phyloP scores from a whole-genome alignment of 495 filamentous ascomycete genomes.

The Tetracladium marchalianum region DNA sequence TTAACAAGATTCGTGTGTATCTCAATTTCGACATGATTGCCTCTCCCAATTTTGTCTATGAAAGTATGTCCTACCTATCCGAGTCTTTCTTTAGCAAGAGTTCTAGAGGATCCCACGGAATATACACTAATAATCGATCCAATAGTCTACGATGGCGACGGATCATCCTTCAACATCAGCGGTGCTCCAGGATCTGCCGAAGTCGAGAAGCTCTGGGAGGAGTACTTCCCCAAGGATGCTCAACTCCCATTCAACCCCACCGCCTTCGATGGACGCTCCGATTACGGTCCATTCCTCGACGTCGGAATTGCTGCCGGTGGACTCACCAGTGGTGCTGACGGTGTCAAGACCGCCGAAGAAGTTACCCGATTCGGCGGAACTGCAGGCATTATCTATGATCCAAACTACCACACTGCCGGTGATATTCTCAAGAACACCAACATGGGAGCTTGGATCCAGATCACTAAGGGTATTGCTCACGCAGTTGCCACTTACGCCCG shows the following conservation, averaged over 20 bases:
- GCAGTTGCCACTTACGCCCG: slow-evolving; percentile 52
- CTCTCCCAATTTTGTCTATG: slow-evolving; percentile 59
- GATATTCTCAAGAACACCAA: slow-evolving; percentile 53
- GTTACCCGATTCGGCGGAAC: slow-evolving; percentile 47
- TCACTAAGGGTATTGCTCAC: slow-evolving; percentile 52
- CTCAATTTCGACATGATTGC: slow-evolving; percentile 80
- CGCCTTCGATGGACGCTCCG: slow-evolving; percentile 53
- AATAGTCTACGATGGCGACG: slow-evolving; percentile 60
- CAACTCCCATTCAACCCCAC: slow-evolving; percentile 36
- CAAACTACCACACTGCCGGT: slow-evolving; percentile 49
- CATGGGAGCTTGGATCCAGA: slow-evolving; percentile 47
- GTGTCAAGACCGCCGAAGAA: slow-evolving; percentile 52
- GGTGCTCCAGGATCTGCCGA: slow-evolving; percentile 55
- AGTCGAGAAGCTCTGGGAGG: slow-evolving; percentile 53
- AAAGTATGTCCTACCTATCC: slow-evolving; percentile 13
- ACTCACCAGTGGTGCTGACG: slow-evolving; percentile 61
- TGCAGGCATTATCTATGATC: slow-evolving; percentile 48
- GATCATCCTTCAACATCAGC: slow-evolving; percentile 46
- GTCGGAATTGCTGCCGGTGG: slow-evolving; percentile 55
- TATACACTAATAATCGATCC: too few species aligned
- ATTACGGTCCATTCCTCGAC: slow-evolving; percentile 60
- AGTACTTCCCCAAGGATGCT: slow-evolving; percentile 39
- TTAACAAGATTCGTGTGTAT: slow-evolving; percentile 51
- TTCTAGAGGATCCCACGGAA: too few species aligned
- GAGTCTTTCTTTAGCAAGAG: too few species aligned